A percentile compares a stretch with the other conserved stretches of the same genome.
Conservation (phyloP, 2,329 filamentous ascomycete species). For the Coniochaeta ligniaria region DNA sequence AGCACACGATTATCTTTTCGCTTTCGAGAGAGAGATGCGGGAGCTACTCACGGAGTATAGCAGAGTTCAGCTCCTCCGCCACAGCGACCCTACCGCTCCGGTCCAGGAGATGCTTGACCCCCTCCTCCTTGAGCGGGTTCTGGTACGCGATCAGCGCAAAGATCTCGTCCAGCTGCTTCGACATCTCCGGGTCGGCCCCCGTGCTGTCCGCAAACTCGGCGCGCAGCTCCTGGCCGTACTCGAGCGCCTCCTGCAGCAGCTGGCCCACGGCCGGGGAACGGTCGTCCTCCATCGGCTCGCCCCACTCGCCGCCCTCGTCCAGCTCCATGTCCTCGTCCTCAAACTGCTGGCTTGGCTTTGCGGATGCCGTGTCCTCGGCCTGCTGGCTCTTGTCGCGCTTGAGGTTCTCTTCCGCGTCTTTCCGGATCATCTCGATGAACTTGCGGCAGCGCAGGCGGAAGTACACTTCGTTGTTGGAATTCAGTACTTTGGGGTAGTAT, state of each 20-base stretch:
- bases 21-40: not conserved
- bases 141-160: conserved; percentile 84
- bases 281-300: conserved; percentile 47
- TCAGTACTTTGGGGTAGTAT: conserved; percentile 75
- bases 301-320: conserved; percentile 33
- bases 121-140: conserved; percentile 67
- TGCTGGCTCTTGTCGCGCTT: conserved; percentile 28
- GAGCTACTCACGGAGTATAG: conserved; percentile 72
- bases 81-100: conserved; percentile 66
- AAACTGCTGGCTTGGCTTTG: conserved; percentile 27
- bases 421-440: conserved; percentile 90
- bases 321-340: conserved; percentile 43
- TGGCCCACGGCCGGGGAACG: conserved; percentile 17
- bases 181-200: conserved; percentile 55
- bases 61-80: conserved; percentile 89
- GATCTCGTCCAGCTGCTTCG: conserved; percentile 71
- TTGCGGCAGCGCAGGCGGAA: conserved; percentile 85
- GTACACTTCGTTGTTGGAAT: conserved; percentile 74
- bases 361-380: conserved; percentile 20
- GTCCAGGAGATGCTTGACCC: conserved; percentile 73
- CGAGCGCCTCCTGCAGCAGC: conserved; percentile 62
- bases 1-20: no score
- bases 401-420: conserved; percentile 57
- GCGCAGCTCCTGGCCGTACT: conserved; percentile 73
- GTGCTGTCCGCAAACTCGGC: conserved; percentile 66